A percentile compares a stretch with the other conserved stretches of the same genome.
These are phyloP conservation scores for Xerocomellus dryophilus DNA, from an alignment of 768 basidiomycete genomes.

Conservation along the genomic window DNA sequence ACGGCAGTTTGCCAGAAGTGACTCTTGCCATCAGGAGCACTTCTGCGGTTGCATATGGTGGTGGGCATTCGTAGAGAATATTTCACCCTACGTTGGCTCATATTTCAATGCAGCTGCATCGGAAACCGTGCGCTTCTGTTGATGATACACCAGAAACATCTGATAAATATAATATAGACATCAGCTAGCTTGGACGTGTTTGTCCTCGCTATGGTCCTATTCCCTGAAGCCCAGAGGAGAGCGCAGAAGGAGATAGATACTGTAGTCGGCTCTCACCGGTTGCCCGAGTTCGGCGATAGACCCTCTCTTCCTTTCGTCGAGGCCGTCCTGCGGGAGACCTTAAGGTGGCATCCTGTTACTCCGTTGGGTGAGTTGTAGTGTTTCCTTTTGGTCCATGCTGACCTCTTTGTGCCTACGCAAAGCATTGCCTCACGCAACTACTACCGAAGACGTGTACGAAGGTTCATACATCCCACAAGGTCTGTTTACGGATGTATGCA, in stretches of 20 bases:
- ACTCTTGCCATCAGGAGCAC: constrained; percentile 19
- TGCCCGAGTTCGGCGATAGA: constrained; percentile 25
- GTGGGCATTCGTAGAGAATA: constrained; percentile 4
- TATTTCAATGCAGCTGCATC: constrained; percentile 18
- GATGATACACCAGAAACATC: neutral
- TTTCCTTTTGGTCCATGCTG: neutral
- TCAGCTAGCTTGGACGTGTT: constrained; percentile 20
- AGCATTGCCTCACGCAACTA: constrained; percentile 23
- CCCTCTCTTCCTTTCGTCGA: constrained; percentile 25
- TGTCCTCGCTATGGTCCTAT: constrained; percentile 30
- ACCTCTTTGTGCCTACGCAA: neutral
- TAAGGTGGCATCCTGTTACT: constrained; percentile 23
- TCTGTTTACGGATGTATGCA: neutral
- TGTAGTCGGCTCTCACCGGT: constrained; percentile 18
- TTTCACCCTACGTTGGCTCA: neutral
- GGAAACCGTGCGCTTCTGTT: constrained; percentile 24
- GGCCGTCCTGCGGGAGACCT: constrained; percentile 21
- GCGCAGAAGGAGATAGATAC: constrained; percentile 26
- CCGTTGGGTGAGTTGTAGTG: constrained; percentile 19
- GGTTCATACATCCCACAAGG: constrained; percentile 26
- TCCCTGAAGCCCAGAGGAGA: constrained; percentile 22
- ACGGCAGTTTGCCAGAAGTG: constrained; percentile 20
- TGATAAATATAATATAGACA: constrained; percentile 15
- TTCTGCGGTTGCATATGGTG: constrained; percentile 24
- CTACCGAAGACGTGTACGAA: constrained; percentile 23